These are phyloP conservation scores for Akanthomyces uredinophilus DNA, from an alignment of 2,329 filamentous ascomycete genomes.

Conservation along the genomic window DNA sequence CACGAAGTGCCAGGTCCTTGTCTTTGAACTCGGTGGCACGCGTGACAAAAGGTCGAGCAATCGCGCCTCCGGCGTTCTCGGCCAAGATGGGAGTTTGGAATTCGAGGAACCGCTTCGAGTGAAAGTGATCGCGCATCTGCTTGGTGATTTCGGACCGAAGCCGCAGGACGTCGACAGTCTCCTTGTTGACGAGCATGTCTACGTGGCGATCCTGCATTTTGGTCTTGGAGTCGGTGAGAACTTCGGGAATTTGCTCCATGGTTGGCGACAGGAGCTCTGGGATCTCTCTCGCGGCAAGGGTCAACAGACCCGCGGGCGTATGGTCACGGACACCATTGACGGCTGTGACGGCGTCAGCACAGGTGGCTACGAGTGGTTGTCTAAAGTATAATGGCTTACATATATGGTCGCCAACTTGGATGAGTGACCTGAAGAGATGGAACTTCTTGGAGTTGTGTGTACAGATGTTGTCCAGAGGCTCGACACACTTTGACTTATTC, in stretches of 20 bases:
- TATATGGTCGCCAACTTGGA: conserved; percentile 78
- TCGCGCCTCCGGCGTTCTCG: conserved; percentile 76
- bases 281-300: conserved; percentile 61
- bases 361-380: conserved; percentile 15
- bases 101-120: conserved; percentile 70
- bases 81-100: conserved; percentile 88
- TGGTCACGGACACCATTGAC: conserved; percentile 65
- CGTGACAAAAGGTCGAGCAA: conserved; percentile 81
- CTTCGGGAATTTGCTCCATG: conserved; percentile 71
- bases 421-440: conserved; percentile 57
- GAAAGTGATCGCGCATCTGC: conserved; percentile 68
- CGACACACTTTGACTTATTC: conserved; percentile 52
- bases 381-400: conserved; percentile 48
- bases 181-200: conserved; percentile 73
- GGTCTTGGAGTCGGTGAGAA: conserved; percentile 64
- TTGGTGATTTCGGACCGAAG: conserved; percentile 71
- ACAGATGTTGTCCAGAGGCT: conserved; percentile 28
- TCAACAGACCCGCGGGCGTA: conserved; percentile 70
- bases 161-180: conserved; percentile 63
- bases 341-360: conserved; percentile 40
- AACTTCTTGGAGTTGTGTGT: conserved; percentile 35
- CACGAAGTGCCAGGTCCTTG: conserved; percentile 69
- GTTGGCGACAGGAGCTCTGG: conserved; percentile 72
- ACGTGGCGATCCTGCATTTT: conserved; percentile 75
- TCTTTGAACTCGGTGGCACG: conserved; percentile 69